Conservation (phyloP, 352 stramenopile species). For the Pythium dissimile region DNA sequence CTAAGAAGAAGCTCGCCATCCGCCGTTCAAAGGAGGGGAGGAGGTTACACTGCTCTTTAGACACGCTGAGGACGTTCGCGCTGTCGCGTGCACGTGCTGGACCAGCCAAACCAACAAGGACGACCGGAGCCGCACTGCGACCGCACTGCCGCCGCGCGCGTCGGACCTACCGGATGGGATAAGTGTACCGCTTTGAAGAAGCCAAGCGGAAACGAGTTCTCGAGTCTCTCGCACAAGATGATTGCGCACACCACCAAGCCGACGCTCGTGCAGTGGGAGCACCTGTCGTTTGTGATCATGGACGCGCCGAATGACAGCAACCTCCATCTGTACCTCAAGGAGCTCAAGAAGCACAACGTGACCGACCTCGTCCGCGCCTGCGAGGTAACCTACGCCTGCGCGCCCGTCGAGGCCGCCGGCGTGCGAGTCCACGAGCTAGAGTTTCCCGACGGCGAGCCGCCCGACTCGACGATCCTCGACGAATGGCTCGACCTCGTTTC, state of each 20-base stretch:
- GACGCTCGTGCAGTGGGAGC: constrained; percentile 83
- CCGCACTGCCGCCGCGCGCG: neutral
- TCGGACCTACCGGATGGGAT: constrained; percentile 40
- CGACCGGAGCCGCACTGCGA: no score
- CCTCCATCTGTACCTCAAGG: constrained; percentile 96
- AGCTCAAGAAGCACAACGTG: constrained; percentile 96
- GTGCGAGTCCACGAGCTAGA: constrained; percentile 95
- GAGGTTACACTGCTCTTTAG: no score
- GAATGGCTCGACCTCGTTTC: constrained; percentile 95
- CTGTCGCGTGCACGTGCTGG: no score
- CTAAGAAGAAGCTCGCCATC: no score
- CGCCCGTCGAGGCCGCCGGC: constrained; percentile 90
- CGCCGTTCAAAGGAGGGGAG: no score
- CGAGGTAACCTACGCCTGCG: constrained; percentile 92
- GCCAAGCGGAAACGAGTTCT: constrained; percentile 19
- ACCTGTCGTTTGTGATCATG: constrained; percentile 98
- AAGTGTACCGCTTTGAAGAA: constrained; percentile 21
- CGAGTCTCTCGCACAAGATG: no score
- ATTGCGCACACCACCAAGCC: constrained; percentile 85
- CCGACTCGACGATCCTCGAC: constrained; percentile 91
- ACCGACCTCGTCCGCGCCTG: constrained; percentile 95
- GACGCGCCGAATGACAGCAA: constrained; percentile 96
- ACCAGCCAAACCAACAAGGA: no score
- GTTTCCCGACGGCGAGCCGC: constrained; percentile 95
- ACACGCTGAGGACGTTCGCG: no score